Conservation (phyloP, 176 grass and related monocot genomes). For the Juncus inflexus region DNA sequence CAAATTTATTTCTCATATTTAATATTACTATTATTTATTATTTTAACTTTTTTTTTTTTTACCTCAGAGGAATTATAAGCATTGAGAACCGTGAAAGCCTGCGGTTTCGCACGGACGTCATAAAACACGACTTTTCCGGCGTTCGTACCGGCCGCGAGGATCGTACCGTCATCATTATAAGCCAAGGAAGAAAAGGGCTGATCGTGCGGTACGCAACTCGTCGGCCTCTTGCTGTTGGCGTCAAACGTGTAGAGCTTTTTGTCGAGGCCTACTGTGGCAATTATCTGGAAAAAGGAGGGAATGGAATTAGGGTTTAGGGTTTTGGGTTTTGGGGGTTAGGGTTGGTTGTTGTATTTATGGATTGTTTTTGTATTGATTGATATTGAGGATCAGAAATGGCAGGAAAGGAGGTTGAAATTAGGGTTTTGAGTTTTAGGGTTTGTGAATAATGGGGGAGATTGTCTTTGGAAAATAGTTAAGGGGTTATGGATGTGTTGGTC, state of each 20-base stretch:
- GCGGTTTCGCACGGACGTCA: constrained; percentile 89
- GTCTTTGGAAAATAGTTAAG: no score
- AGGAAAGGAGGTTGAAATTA: no score
- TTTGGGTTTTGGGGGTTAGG: no score
- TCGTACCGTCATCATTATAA: constrained; percentile 84
- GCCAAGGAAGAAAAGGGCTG: constrained; percentile 89
- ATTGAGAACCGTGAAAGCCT: constrained; percentile 81
- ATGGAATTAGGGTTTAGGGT: not conserved
- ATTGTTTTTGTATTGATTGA: no score
- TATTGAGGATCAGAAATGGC: no score
- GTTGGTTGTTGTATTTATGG: no score
- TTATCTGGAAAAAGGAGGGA: constrained; percentile 51
- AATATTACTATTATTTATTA: not conserved
- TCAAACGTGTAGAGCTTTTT: constrained; percentile 87
- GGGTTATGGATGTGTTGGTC: no score
- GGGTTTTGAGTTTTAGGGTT: no score
- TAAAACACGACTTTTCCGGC: constrained; percentile 91
- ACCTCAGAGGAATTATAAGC: constrained; percentile 97
- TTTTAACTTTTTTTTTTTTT: not conserved
- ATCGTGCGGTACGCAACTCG: constrained; percentile 73
- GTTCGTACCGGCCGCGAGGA: constrained; percentile 87
- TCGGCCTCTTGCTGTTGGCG: constrained; percentile 61
- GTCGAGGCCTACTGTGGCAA: constrained; percentile 87
- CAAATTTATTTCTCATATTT: not conserved
- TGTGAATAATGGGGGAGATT: no score